Conservation (phyloP, 2,329 filamentous ascomycete genomes). For the Tricladium varicosporioides region DNA sequence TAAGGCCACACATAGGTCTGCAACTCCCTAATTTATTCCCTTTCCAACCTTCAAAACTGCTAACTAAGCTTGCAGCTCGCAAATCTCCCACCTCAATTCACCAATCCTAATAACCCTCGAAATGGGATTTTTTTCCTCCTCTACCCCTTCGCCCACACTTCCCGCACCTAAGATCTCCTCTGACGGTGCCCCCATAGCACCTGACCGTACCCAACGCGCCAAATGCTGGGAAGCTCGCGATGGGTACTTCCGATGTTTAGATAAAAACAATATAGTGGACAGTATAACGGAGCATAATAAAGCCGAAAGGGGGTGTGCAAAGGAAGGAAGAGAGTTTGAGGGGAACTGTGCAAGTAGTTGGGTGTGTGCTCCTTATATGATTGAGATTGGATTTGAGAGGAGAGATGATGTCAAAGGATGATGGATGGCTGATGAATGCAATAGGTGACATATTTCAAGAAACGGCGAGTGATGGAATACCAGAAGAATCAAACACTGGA, state of each 20-base stretch:
- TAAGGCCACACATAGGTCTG: no score
- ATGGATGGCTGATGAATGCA: not conserved
- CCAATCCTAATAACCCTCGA: not conserved
- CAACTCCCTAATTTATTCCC: not conserved
- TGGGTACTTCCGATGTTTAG: slow-evolving; percentile 82
- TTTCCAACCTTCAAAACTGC: not conserved
- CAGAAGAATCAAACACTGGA: slow-evolving; percentile 79
- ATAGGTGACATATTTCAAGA: slow-evolving; percentile 96
- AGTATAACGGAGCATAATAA: slow-evolving; percentile 57
- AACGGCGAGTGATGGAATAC: slow-evolving; percentile 88
- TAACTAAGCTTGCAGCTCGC: no score
- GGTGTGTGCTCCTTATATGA: slow-evolving; percentile 64
- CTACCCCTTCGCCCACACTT: slow-evolving; percentile 26
- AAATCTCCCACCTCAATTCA: no score
- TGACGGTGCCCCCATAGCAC: slow-evolving; percentile 69
- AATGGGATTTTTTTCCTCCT: slow-evolving; percentile 51
- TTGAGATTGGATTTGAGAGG: not conserved
- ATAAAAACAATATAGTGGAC: slow-evolving; percentile 79
- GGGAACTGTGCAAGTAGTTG: slow-evolving; percentile 84
- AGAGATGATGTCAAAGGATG: not conserved
- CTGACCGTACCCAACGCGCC: slow-evolving; percentile 77
- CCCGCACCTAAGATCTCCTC: slow-evolving; percentile 45
- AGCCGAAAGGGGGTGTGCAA: slow-evolving; percentile 55
- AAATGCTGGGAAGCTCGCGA: slow-evolving; percentile 91
- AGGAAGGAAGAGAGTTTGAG: slow-evolving; percentile 68